Conservation (phyloP, 139 green algal species). For the Gonium pectorale region DNA sequence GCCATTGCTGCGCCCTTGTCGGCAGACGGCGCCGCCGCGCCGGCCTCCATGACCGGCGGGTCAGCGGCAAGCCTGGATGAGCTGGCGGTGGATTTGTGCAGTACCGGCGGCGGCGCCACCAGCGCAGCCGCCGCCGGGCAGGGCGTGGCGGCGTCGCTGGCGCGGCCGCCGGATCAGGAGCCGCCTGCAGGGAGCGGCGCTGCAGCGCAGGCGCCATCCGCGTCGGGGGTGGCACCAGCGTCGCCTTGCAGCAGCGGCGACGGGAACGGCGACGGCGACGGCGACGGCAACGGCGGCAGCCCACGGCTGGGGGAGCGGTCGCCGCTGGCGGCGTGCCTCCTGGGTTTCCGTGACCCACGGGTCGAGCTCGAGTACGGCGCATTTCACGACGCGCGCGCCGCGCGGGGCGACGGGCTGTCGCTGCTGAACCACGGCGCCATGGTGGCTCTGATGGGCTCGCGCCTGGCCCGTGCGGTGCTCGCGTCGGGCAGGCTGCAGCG, state of each 20-base stretch:
- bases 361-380: conserved; percentile 8
- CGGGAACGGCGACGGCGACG: background rate
- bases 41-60: too few relatives aligned
- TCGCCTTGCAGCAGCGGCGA: background rate
- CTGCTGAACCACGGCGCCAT: background rate
- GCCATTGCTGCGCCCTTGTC: too few relatives aligned
- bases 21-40: too few relatives aligned
- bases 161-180: too few relatives aligned
- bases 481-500: background rate
- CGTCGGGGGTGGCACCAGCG: too few relatives aligned
- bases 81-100: too few relatives aligned
- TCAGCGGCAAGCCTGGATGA: too few relatives aligned
- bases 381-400: background rate
- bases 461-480: background rate
- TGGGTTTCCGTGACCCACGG: conserved; percentile 1
- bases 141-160: too few relatives aligned
- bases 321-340: background rate
- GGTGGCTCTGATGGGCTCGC: background rate
- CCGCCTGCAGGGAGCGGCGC: too few relatives aligned
- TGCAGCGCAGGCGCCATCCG: too few relatives aligned
- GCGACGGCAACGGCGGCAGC: background rate
- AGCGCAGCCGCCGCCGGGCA: too few relatives aligned
- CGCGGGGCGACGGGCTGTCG: background rate
- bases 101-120: too few relatives aligned
- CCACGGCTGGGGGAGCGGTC: background rate